Base-by-base conservation (phyloP, 2,329 filamentous ascomycete genomes). In the Ophiostoma sp. region DNA sequence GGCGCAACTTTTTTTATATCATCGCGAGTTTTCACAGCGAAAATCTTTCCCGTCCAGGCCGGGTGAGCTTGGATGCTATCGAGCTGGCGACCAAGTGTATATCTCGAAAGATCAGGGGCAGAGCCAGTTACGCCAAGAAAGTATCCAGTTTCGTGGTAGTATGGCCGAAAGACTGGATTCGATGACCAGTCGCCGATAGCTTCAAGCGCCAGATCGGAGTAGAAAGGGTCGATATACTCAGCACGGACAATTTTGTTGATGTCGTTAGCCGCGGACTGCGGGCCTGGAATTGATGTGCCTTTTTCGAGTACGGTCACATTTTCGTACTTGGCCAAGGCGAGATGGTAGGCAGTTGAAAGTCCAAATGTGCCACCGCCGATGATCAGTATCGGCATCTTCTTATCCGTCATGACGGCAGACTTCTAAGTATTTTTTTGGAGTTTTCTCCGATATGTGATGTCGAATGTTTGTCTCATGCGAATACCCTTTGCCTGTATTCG, bases 181-280 rank as follows among this genome's bases (percentile, higher is more conserved):
- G 83, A 81, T 74, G 81, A 80, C 85, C 85, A 87, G n/a, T 79
- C 82, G 36, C 79, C 74, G 20, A 86, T 84, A 0, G 85, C 84
- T 80, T 85, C 78, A 80, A 86, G 77, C 1, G 85, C 82, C 60
- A 87, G 74, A 2, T 85, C 79, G 0, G 84, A 84, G 71, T 88
- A 87, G 70, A 85, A 86, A 0, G 80, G 78, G 71, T 87, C 84
- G 73, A 86, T 84, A 71, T 88, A 87, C 72, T 87, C 85, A 2
- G 83, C 85, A 2, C 86, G 81, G 54, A 88, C 79, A 71, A 88
- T 88, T 76, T 88, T 88, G 75, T 88, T 88, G 33, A 88, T 75
- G 72, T 89, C 85, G 72, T 87, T 86, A 31, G 82, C 85, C 0
- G 86, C 86, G 0, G 86, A 83, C 20, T 67, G 65, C 0, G 27